Evolutionary conservation across 495 filamentous ascomycete species (phyloP).

Genomic region (Thermochaetoides thermophila): DNA sequence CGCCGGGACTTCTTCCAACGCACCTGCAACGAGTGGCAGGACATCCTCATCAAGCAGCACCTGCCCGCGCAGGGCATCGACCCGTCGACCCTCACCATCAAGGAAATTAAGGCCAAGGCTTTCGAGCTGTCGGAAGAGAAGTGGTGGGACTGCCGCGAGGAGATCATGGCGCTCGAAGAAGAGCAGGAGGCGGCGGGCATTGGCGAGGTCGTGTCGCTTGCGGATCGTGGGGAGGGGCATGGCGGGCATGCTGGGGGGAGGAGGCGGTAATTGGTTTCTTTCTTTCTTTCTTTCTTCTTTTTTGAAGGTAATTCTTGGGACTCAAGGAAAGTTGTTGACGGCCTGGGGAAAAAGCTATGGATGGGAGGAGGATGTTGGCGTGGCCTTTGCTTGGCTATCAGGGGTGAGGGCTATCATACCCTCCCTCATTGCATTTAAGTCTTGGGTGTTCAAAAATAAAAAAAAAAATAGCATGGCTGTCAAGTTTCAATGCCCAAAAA

Average conservation of each 20-base stretch:
- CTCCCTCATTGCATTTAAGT: too few relatives aligned
- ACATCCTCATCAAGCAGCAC: slow-evolving; percentile 56
- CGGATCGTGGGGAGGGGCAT: slow-evolving; percentile 44
- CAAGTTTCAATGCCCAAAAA: too few relatives aligned
- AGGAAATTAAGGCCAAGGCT: slow-evolving; percentile 80
- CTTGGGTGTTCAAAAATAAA: too few relatives aligned
- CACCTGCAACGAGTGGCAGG: slow-evolving; percentile 84
- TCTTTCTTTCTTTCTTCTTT: background rate
- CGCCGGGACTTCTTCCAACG: slow-evolving; percentile 83
- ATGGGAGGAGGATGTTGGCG: too few relatives aligned
- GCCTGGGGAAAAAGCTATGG: too few relatives aligned
- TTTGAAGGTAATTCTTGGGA: background rate
- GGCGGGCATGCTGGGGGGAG: slow-evolving; percentile 40
- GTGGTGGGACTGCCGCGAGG: slow-evolving; percentile 97
- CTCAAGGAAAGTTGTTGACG: too few relatives aligned
- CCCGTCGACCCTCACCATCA: slow-evolving; percentile 53
- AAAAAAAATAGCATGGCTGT: too few relatives aligned
- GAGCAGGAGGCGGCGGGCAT: slow-evolving; percentile 94
- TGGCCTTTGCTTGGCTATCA: too few relatives aligned
- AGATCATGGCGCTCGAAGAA: slow-evolving; percentile 83
- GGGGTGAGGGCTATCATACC: too few relatives aligned
- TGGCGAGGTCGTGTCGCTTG: slow-evolving; percentile 81
- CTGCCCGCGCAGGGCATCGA: slow-evolving; percentile 43
- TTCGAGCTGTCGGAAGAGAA: slow-evolving; percentile 85
- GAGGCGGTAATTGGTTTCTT: slow-evolving; percentile 14